Evolutionary conservation across 2,329 filamentous ascomycete species (phyloP), one percentile per base, ranked within the genome.

Genomic region (Stachybotrys chartarum): DNA sequence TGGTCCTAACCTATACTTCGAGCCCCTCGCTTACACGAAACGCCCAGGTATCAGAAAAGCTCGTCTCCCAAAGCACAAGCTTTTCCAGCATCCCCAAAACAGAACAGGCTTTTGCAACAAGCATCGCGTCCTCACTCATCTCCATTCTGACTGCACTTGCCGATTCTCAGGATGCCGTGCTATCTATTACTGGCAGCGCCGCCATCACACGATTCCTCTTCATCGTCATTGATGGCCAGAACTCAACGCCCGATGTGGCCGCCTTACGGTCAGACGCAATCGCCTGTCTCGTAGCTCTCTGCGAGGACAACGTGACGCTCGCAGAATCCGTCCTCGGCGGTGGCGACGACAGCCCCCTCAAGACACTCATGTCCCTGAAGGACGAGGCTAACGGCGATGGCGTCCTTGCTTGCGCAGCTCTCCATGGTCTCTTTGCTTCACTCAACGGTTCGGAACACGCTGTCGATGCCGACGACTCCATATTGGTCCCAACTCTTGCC

Each of bases 341-440:
- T 56, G 71, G 73, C 49, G 68, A 73, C 53, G 70, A 71, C 18
- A 70, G 68, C 24, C 78, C 76, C 63, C 79, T 83, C 57, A 74
- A 78, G 16, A 68, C 73, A 5, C 71, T 87, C 31, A 64, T 77
- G 32, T 65, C 72, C 18, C 68, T 85, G 50, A 78, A 77, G 57
- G 72, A 77, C 18, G 67, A 72, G n/a, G 71, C 70, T 39, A 78
- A 72, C 32, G 69, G 77, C 17, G 76, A 76, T 55, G 78, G 78
- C 1, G 76, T 85, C 39, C 69, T 85, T 8, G 77, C 83, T 7
- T 86, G 83, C 52, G 80, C 81, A 14, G 74, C 85, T 24, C 73
- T 87, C 12, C 84, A 87, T 66, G 86, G 86, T 58, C 68, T 87
- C 42, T 86, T 84, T 64, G 68, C 77, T 7, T 71, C 75, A 3